Percentiles rank a stretch among this genome's conserved stretches.
Evolutionary conservation across 2,329 filamentous ascomycete genomes (phyloP).

Genomic region (Alternaria panax): DNA sequence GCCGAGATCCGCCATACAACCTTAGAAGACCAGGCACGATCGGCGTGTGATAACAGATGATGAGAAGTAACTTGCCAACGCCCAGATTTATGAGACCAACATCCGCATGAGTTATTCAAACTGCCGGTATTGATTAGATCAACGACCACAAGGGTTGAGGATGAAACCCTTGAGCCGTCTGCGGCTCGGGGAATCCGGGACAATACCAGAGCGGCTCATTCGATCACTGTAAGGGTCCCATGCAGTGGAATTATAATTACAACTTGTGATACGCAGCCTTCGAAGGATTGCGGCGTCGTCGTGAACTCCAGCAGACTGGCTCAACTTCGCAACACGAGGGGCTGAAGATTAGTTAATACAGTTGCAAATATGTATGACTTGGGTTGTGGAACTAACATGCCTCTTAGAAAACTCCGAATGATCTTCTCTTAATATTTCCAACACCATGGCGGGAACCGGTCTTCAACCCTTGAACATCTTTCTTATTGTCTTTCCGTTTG

Average conservation of each 20-base stretch:
- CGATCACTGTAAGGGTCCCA: not conserved
- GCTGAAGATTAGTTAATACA: not conserved
- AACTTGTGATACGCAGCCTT: not conserved
- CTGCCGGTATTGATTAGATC: not conserved
- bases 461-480: slow-evolving; percentile 13
- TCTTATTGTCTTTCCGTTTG: slow-evolving; percentile 11
- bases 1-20: not conserved
- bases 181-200: not conserved
- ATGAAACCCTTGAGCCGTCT: not conserved
- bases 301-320: not conserved
- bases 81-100: not conserved
- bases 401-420: not conserved
- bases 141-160: not conserved
- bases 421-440: not conserved
- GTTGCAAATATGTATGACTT: not conserved
- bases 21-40: not conserved
- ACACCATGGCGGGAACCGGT: slow-evolving; percentile 11
- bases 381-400: not conserved
- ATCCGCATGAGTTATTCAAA: not conserved
- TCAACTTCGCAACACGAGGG: not conserved
- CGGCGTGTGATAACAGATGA: not conserved
- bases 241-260: not conserved
- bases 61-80: not conserved
- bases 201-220: not conserved
- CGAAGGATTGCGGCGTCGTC: not conserved